phyloP scores from a whole-genome alignment of 1,284 basidiomycete genomes.

The Malassezia pachydermatis region DNA sequence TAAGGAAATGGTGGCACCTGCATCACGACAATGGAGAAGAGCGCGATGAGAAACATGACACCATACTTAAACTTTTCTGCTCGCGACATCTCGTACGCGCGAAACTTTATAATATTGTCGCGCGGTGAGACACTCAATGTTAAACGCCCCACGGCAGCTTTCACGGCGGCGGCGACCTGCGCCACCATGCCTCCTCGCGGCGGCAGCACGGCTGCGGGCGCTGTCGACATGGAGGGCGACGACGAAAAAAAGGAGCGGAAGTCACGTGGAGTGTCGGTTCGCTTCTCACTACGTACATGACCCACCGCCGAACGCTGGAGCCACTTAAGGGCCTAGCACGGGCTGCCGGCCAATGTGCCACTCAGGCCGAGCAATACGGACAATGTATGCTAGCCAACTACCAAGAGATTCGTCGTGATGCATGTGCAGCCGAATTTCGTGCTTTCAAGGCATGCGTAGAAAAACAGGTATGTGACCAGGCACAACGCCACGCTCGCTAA shows the following conservation, averaged over 20 bases:
- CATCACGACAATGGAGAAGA: conserved; percentile 72
- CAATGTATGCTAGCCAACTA: conserved; percentile 65
- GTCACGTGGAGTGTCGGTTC: background rate
- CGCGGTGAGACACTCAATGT: conserved; percentile 33
- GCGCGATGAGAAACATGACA: conserved; percentile 50
- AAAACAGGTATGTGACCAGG: conserved; percentile 53
- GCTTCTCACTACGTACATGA: background rate
- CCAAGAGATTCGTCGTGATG: conserved; percentile 63
- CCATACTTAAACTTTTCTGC: conserved; percentile 40
- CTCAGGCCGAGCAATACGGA: conserved; percentile 62
- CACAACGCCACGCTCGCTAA: conserved; percentile 6
- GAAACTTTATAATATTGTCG: conserved; percentile 30
- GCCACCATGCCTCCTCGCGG: background rate
- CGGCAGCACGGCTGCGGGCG: background rate
- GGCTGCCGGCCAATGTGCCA: background rate
- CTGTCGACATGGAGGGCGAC: background rate
- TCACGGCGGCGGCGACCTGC: conserved; percentile 4
- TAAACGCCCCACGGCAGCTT: conserved; percentile 34
- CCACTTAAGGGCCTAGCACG: background rate
- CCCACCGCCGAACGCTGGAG: background rate
- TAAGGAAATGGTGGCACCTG: conserved; percentile 58
- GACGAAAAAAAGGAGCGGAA: background rate
- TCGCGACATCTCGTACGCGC: conserved; percentile 26
- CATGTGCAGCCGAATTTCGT: conserved; percentile 64
- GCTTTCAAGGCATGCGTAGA: conserved; percentile 64